Percentiles rank a stretch among this genome's conserved stretches.
Evolutionary conservation across 306 rosid species (phyloP).

Genomic region (Gillenia trifoliata): DNA sequence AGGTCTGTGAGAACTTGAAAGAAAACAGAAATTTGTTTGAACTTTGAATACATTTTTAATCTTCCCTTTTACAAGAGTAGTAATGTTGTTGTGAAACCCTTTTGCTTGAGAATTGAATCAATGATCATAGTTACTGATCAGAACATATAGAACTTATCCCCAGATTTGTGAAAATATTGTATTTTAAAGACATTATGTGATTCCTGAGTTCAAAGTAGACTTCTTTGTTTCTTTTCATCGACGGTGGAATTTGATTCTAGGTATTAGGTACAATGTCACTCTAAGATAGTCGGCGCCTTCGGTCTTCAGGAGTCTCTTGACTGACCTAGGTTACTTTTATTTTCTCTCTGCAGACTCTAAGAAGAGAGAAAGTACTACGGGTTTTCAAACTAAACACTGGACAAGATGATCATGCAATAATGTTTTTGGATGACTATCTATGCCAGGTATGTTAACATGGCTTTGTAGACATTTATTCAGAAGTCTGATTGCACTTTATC

Average conservation of each 20-base stretch:
- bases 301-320: background rate
- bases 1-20: slow-evolving; percentile 39
- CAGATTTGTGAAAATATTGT: background rate
- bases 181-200: background rate
- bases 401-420: slow-evolving; percentile 83
- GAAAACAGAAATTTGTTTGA: background rate
- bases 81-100: background rate
- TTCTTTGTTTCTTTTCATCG: background rate
- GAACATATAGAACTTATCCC: background rate
- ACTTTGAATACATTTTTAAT: background rate
- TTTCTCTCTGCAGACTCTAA: slow-evolving; percentile 53
- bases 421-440: slow-evolving; percentile 81
- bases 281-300: background rate
- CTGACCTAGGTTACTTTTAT: slow-evolving; percentile 4
- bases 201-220: background rate
- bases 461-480: background rate
- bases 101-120: background rate
- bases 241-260: background rate
- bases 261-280: background rate
- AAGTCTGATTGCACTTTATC: background rate
- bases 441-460: slow-evolving; percentile 54
- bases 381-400: slow-evolving; percentile 85
- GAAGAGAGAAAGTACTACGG: slow-evolving; percentile 76
- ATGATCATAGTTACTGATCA: background rate
- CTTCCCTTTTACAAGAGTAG: background rate